phyloP scores from a whole-genome alignment of 768 basidiomycete genomes.

The Boletus coccyginus region DNA sequence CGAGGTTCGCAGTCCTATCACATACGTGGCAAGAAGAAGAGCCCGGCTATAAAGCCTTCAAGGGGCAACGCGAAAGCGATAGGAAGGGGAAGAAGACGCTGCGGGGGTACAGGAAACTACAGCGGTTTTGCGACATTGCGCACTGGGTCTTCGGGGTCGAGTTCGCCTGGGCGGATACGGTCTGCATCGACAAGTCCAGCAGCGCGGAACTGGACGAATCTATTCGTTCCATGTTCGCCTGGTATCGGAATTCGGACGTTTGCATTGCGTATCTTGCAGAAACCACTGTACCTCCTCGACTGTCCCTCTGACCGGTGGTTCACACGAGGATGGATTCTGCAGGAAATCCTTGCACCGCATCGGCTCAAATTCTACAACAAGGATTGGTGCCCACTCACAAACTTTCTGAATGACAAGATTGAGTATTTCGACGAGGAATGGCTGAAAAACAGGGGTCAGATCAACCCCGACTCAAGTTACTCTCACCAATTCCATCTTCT shows the following conservation, averaged over 20 bases:
- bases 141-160: not conserved
- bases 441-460: too few species aligned
- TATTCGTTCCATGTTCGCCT: conserved; percentile 19
- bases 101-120: not conserved
- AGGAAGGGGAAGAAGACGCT: not conserved
- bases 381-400: not conserved
- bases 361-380: not conserved
- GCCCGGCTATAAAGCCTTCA: not conserved
- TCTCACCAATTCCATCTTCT: not conserved
- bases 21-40: not conserved
- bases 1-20: not conserved
- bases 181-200: conserved; percentile 19
- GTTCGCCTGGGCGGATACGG: conserved; percentile 13
- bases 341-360: not conserved
- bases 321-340: not conserved
- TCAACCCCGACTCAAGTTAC: too few species aligned
- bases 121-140: not conserved
- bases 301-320: not conserved
- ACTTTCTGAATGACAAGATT: not conserved
- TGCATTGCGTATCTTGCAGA: conserved; percentile 11
- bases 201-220: conserved; percentile 20
- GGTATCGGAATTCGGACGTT: conserved; percentile 12
- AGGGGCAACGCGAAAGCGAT: not conserved
- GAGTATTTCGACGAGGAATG: not conserved
- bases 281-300: not conserved